Evolutionary conservation across 805 yeast species (phyloP).

Genomic region (Helenozyma rhizophorensis): DNA sequence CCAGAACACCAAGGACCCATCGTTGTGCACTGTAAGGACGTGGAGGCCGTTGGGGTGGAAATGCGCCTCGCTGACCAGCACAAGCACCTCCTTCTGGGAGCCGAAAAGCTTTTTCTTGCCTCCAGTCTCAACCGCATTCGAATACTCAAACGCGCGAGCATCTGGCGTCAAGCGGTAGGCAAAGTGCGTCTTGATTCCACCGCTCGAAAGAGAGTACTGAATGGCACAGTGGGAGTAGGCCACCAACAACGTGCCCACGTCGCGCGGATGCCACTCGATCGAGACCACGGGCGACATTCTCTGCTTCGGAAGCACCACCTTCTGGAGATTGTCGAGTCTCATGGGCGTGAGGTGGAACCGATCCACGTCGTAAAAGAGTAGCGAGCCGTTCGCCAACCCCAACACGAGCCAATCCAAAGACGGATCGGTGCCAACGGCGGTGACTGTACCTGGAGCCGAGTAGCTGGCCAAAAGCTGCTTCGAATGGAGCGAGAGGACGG

Average conservation of each 20-base stretch:
- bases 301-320: conserved; percentile 50
- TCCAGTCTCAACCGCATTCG: conserved; percentile 27
- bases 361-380: conserved; percentile 76
- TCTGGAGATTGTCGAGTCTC: conserved; percentile 69
- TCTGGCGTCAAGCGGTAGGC: conserved; percentile 61
- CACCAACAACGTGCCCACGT: conserved; percentile 71
- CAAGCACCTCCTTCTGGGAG: conserved; percentile 28
- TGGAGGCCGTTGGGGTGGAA: conserved; percentile 96
- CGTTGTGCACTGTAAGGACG: conserved; percentile 70
- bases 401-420: conserved; percentile 80
- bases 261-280: conserved; percentile 84
- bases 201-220: conserved; percentile 60
- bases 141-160: conserved; percentile 54
- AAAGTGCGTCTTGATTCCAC: conserved; percentile 51
- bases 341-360: conserved; percentile 63
- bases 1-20: conserved; percentile 89
- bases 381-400: conserved; percentile 74
- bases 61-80: conserved; percentile 45
- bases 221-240: conserved; percentile 70
- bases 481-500: conserved; percentile 66
- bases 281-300: conserved; percentile 60
- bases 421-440: conserved; percentile 76
- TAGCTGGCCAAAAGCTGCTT: conserved; percentile 57
- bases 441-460: conserved; percentile 61
- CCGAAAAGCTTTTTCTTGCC: conserved; percentile 41